Evolutionary conservation across 805 yeast species (phyloP), one percentile per base, ranked within the genome.

Genomic region (Wickerhamiella sorbophila): DNA sequence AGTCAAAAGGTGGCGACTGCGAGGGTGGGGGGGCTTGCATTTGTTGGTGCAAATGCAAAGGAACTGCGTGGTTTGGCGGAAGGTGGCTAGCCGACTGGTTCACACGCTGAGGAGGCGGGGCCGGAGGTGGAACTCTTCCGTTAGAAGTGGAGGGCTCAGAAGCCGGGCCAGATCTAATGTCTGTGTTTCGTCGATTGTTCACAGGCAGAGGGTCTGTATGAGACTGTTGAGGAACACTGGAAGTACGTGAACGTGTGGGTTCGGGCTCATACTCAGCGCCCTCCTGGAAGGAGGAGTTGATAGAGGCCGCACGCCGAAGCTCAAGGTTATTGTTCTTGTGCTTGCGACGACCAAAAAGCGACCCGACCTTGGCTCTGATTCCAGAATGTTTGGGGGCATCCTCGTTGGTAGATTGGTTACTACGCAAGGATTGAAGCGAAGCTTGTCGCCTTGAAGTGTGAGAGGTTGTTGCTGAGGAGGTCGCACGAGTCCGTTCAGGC

Each of bases 271-370:
- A n/a, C n/a, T n/a, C n/a, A n/a, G n/a, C n/a, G 12, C 12, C 12
- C 29, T 24, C 29, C 12, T 24, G 29, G 29, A 24, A 38, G 22
- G 38, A 34, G 22, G 43, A 36, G 31, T 9, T 12, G 9, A 31
- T 36, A 21, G 41, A 41, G 32, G 48, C 46, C 26, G 49, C 52
- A n/a, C 45, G 38, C 24, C 31, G 42, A 15, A 43, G 42, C n/a
- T 31, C 44, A 39, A 43, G 40, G 40, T 43, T 32, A 22, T 42
- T 12, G 44, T 35, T 41, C 45, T 44, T 46, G 43, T 50, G 48
- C 51, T 51, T 56, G 31, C 51, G 47, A 39, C 55, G 48, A 31
- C 64, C 51, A 49, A 61, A 60, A 32, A 61, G 56, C 14, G 64
- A 59, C 34, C 64, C 64, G 8, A 61, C 61, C 42, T 55, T 54